Evolutionary conservation across 1,284 basidiomycete species (phyloP), one percentile per base, ranked within the genome.

Genomic region (Pascua guehoae): DNA sequence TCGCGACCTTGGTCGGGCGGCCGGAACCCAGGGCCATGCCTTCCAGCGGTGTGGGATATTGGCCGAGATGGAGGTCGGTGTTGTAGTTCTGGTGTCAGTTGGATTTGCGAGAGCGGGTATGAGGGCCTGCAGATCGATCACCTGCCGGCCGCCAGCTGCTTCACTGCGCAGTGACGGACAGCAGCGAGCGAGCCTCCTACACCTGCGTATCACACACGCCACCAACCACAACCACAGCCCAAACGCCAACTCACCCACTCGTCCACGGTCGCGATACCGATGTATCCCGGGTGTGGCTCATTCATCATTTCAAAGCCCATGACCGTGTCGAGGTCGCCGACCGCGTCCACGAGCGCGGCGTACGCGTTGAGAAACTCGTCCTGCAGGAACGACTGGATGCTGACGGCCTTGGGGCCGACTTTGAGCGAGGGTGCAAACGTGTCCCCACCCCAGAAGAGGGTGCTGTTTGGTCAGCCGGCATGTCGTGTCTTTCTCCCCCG

Each of bases 301-400:
- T 98, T 98, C 84, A 97, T 88, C 72, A 91, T 83, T 88, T 98
- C 89, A 59, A 97, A 94, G 0, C 95, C 95, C 15, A 96, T 69
- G 0, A 96, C 88, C 4, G 85, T 86, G 12, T 89, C 86, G 40
- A 94, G 74, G 56, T 85, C 83, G 8, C 85, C 87, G 2, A 98
- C 79, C 0, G 84, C 80, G 51, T 83, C 81, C 1, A 84, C 88
- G 0, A 98, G 78, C 49, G 79, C 68, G 16, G 86, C 85, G 71
- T 86, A 93, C 75, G 89, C 88, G 58, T 85, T 83, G 48, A 97
- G 77, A 76, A 90, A 96, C 2, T 86, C 81, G 53, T 83, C 82
- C 70, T 98, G 96, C 16, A 98, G 79, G 76, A 88, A 95, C 24
- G 83, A 78, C 69, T 98, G 92, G 18, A 94, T 83, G 1, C 86